Evolutionary conservation across 2,329 filamentous ascomycete species (phyloP), one percentile per base, ranked within the genome.

Genomic region (Botryotinia globosa): DNA sequence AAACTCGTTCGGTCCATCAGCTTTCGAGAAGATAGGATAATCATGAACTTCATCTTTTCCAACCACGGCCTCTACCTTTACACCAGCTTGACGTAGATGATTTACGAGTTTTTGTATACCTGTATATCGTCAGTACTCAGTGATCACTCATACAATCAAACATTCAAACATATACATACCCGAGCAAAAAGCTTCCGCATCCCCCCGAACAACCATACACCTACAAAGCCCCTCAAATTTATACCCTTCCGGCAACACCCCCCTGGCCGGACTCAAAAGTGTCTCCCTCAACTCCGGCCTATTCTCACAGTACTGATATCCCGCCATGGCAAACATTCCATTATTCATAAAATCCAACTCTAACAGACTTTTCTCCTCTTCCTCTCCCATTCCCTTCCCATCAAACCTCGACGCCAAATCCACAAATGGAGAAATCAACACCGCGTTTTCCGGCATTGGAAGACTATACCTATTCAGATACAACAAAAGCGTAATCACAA

Each of bases 391-490:
- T 3, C n/a, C 39, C 51, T n/a, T 32, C 29, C 66, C 42, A 34
- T 45, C 39, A 62, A 62, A 45, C 9, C 37, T 70, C 7, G 42
- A 61, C 20, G 20, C 16, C 29, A 70, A 16, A n/a, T 44, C 48
- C 18, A 61, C 42, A 42, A 70, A 63, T n/a, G 63, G 63, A 7
- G 63, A 66, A n/a, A 66, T 37, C 63, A 66, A 20, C 8, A 66
- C 32, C 7, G 44, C 63, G 18, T 39, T 66, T n/a, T 66, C 63
- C 22, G 44, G 44, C 63, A 66, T 51, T 1, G 63, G 45, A n/a
- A 51, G 39, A 4, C 18, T 4, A 18, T 66, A 34, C 18, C 34
- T 39, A 20, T 37, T 34, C 1, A 66, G 45, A 51, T 66, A 51
- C 3, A 66, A 12, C 10, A 66, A 66, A 20, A 66, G 8, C 9